Percentiles rank a stretch among this genome's conserved stretches.
These are phyloP conservation scores for Paraphoma sp. DNA, from an alignment of 2,329 filamentous ascomycete species.

Conservation along the genomic window DNA sequence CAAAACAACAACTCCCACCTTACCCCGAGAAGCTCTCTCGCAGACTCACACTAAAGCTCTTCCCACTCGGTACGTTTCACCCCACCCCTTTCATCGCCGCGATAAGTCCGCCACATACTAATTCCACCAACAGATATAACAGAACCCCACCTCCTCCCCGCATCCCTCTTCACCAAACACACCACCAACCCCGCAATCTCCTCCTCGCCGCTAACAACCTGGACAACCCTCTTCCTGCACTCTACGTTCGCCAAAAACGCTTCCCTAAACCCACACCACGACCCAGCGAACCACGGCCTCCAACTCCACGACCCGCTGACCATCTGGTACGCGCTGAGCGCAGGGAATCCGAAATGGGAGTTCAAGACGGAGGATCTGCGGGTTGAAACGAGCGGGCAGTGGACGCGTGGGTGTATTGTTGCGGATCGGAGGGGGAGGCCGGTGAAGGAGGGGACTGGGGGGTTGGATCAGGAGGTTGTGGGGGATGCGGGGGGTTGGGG, in stretches of 20 bases:
- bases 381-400: conserved; percentile 89
- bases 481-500: conserved; percentile 82
- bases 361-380: conserved; percentile 74
- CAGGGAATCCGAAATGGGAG: conserved; percentile 37
- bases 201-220: conserved; percentile 54
- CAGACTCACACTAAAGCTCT: conserved; percentile 54
- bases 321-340: conserved; percentile 45
- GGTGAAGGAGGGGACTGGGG: conserved; percentile 52
- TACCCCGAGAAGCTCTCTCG: conserved; percentile 53
- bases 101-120: conserved; percentile 4
- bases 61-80: conserved; percentile 50
- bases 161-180: conserved; percentile 45
- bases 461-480: conserved; percentile 55
- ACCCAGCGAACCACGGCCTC: conserved; percentile 46
- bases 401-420: conserved; percentile 85
- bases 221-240: conserved; percentile 53
- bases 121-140: conserved; percentile 49
- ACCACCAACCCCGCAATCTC: conserved; percentile 26
- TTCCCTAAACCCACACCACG: conserved; percentile 46
- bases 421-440: conserved; percentile 72
- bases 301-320: conserved; percentile 56
- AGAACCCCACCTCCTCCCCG: conserved; percentile 50
- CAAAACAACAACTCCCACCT: conserved; percentile 33
- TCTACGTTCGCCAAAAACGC: conserved; percentile 56
- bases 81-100: neutral